Evolutionary conservation across 192 early-diverging fungal species (phyloP).

Genomic region (Entomortierella lignicola): DNA sequence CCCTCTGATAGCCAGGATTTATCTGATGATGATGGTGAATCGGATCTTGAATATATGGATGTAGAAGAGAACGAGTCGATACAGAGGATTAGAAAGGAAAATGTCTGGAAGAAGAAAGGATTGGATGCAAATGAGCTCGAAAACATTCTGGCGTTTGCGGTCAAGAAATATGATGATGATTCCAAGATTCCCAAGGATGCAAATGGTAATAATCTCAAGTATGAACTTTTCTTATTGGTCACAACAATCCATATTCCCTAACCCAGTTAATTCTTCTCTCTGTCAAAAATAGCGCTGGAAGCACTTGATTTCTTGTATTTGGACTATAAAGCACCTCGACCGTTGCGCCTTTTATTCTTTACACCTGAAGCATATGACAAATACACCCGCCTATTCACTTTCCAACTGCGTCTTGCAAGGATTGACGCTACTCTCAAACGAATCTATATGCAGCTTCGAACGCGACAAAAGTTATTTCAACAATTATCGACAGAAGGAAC

Average conservation of each 20-base stretch:
- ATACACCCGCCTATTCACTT: constrained; percentile 62
- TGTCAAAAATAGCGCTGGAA: constrained; percentile 35
- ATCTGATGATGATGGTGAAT: neutral
- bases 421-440: constrained; percentile 50
- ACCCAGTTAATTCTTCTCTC: neutral
- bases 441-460: constrained; percentile 38
- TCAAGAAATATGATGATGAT: constrained; percentile 45
- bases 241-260: too few relatives aligned
- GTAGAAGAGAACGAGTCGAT: neutral
- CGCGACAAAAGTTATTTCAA: constrained; percentile 18
- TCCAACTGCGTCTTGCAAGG: constrained; percentile 57
- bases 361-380: constrained; percentile 51
- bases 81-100: neutral
- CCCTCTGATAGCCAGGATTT: neutral
- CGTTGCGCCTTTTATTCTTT: constrained; percentile 57
- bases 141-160: constrained; percentile 54
- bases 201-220: constrained; percentile 46
- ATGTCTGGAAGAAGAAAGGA: neutral
- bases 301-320: constrained; percentile 66
- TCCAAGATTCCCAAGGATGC: constrained; percentile 50
- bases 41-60: constrained; percentile 18
- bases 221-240: too few relatives aligned
- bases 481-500: too few relatives aligned
- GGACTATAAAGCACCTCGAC: constrained; percentile 58
- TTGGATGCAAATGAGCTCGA: constrained; percentile 45